Evolutionary conservation across 78 protist genomes (phyloP), one percentile per base, ranked within the genome.

Genomic region (Polysphondylium violaceum): DNA sequence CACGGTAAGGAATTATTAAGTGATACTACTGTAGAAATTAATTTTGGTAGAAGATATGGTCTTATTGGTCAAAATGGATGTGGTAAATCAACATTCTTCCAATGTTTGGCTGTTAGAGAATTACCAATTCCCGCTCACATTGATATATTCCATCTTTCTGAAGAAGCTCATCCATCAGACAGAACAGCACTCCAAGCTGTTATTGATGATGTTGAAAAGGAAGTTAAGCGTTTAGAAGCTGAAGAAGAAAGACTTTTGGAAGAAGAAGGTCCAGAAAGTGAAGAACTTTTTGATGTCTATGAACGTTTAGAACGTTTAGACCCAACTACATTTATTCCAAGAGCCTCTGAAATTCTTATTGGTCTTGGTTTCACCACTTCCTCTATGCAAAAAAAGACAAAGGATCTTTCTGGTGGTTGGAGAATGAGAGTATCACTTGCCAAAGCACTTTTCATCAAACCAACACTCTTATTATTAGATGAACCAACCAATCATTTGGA

Each of bases 401-500:
- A 79, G 56, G 96, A 92, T 55, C 81, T 97, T 36, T 95, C 97
- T 25, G 98, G 99, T 53, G 97, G 97, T 79, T 94, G 96, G 96
- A 69, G 98, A 29, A 97, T 97, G 98, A 87, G 98, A 35, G 93
- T 97, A 41, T 59, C 98, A 29, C 85, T 97, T 8, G 98, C 97
- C 1, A 89, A 93, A 16, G 98, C 97, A 23, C 85, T 96, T 9
- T 96, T 93, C 27, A 71, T 93, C 29, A 78, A 55, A 64, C 97
- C 97, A 35, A 43, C 92, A 0, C 29, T 95, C 0, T 77, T 97
- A 3, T 78, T 97, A 38, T 93, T 97, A 29, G 99, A 97, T 67
- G 99, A 97, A 74, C 99, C 99, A 40, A 96, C 96, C 0, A 95
- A 96, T 47, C 97, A 94, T 89, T 85, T 95, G 92, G 98, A 98